Evolutionary conservation across 2,329 filamentous ascomycete species (phyloP).

Genomic region (Fusarium torulosum): DNA sequence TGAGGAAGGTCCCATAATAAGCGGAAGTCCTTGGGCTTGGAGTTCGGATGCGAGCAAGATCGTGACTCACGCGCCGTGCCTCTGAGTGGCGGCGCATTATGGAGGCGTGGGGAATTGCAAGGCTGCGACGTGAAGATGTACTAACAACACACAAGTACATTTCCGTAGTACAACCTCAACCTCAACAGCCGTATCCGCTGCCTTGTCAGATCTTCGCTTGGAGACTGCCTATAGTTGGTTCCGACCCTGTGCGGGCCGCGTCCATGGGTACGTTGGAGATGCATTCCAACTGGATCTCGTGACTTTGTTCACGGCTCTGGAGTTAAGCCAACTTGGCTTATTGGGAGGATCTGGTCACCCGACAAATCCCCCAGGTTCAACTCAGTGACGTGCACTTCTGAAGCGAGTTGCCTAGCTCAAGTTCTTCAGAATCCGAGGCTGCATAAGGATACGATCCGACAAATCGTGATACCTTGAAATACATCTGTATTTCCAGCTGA

Average conservation of each 20-base stretch:
- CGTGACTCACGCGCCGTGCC: slow-evolving; percentile 45
- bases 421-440: slow-evolving; percentile 20
- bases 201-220: slow-evolving; percentile 33
- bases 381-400: slow-evolving; percentile 37
- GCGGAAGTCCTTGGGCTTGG: slow-evolving; percentile 32
- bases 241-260: slow-evolving; percentile 34
- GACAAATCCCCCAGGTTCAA: slow-evolving; percentile 30
- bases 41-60: slow-evolving; percentile 23
- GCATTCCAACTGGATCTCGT: slow-evolving; percentile 31
- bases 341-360: slow-evolving; percentile 34
- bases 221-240: slow-evolving; percentile 28
- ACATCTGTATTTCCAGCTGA: slow-evolving; percentile 10
- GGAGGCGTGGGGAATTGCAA: slow-evolving; percentile 41
- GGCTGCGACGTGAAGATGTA: slow-evolving; percentile 46
- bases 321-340: slow-evolving; percentile 29
- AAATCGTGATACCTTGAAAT: slow-evolving; percentile 24
- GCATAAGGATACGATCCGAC: slow-evolving; percentile 34
- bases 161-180: not conserved
- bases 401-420: slow-evolving; percentile 31
- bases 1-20: slow-evolving; percentile 28
- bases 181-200: slow-evolving; percentile 6
- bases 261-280: slow-evolving; percentile 14
- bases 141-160: slow-evolving; percentile 30
- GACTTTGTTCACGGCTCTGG: slow-evolving; percentile 44
- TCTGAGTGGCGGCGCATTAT: slow-evolving; percentile 41